A percentile compares a stretch with the other conserved stretches of the same genome.
Evolutionary conservation across 2,329 filamentous ascomycete genomes (phyloP).

Genomic region (Zymoseptoria pseudotritici): DNA sequence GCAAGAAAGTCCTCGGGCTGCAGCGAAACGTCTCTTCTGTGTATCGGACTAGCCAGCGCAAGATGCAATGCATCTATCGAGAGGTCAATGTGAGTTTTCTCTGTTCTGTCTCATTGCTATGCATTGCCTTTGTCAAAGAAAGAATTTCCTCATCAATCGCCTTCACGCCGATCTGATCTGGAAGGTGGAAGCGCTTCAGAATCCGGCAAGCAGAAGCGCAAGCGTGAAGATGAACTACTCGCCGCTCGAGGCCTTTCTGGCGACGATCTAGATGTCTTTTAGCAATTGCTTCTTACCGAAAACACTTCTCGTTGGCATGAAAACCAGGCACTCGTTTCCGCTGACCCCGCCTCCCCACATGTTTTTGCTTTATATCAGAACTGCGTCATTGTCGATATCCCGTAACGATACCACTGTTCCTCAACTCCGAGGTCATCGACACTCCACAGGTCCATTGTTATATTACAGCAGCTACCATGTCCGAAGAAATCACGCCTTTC

Average conservation of each 20-base stretch:
- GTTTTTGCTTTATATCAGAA: neutral
- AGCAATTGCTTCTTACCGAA: neutral
- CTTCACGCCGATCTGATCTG: neutral
- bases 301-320: neutral
- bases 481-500: conserved; percentile 25
- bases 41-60: neutral
- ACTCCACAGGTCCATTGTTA: neutral
- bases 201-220: neutral
- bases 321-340: neutral
- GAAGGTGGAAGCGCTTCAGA: neutral
- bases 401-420: neutral
- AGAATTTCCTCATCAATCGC: neutral
- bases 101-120: neutral
- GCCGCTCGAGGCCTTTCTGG: neutral
- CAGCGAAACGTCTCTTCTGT: neutral
- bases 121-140: neutral
- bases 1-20: neutral
- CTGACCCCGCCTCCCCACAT: neutral
- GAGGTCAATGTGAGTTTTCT: neutral
- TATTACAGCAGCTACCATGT: neutral
- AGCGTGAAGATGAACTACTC: neutral
- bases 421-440: neutral
- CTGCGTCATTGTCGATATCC: neutral
- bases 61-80: neutral
- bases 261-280: neutral